Conservation (phyloP, 1,139 yeast genomes). For the Pichiaceae sp. region DNA sequence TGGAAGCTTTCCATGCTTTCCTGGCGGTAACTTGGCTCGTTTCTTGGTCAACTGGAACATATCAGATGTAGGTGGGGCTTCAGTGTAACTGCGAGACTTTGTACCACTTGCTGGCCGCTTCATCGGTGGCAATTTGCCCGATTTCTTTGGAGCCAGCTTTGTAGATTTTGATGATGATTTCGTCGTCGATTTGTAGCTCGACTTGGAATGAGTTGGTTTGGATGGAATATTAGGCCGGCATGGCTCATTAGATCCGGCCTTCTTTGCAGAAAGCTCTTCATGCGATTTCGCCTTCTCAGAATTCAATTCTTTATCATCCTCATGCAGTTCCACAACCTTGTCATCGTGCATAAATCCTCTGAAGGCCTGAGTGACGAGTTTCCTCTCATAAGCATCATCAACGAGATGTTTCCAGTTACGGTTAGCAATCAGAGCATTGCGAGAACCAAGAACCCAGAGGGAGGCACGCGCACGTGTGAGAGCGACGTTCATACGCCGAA, state of each 20-base stretch:
- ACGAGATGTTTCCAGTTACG: constrained; percentile 64
- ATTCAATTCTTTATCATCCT: neutral
- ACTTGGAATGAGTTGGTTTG: no score
- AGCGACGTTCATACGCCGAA: constrained; percentile 93
- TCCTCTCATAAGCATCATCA: constrained; percentile 50
- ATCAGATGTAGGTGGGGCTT: neutral
- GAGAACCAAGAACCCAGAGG: constrained; percentile 86
- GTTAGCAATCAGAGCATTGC: constrained; percentile 50
- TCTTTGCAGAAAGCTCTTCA: no score
- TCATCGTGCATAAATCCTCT: constrained; percentile 17
- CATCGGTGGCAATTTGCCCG: no score
- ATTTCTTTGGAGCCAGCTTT: neutral
- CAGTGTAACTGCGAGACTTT: neutral
- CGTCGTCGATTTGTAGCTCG: no score
- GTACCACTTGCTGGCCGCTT: no score
- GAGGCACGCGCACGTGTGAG: constrained; percentile 89
- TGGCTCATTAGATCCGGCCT: no score
- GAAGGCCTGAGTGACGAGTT: constrained; percentile 14
- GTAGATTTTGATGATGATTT: neutral
- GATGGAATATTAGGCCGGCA: no score
- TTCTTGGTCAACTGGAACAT: constrained; percentile 3
- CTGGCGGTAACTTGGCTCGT: no score
- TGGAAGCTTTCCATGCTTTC: no score
- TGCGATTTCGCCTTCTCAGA: neutral
- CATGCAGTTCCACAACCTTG: neutral